phyloP scores from a whole-genome alignment of 2,329 filamentous ascomycete genomes.

The Alternaria sp. region DNA sequence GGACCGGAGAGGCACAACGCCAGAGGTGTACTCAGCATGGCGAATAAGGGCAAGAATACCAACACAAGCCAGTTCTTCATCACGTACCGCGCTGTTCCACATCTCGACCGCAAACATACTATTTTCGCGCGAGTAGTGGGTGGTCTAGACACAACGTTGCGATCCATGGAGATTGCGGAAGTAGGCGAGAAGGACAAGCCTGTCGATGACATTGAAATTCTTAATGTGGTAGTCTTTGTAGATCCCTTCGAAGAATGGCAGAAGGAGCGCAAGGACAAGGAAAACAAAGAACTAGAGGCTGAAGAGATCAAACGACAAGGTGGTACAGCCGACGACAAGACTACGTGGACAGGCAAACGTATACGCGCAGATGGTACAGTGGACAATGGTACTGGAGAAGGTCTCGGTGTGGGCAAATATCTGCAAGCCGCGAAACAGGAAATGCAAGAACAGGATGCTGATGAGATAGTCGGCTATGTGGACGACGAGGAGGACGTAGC shows the following conservation, averaged over 20 bases:
- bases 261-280: constrained; percentile 65
- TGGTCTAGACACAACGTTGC: constrained; percentile 74
- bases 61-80: constrained; percentile 97
- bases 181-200: constrained; percentile 81
- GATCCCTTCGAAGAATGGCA: constrained; percentile 96
- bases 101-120: constrained; percentile 96
- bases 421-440: constrained; percentile 67
- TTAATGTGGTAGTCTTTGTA: constrained; percentile 84
- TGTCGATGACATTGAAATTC: constrained; percentile 79
- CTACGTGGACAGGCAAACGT: constrained; percentile 96
- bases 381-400: constrained; percentile 63
- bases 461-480: constrained; percentile 69
- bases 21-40: constrained; percentile 88
- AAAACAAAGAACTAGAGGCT: constrained; percentile 69
- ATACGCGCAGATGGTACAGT: constrained; percentile 74
- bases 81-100: constrained; percentile 82
- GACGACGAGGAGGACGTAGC: constrained; percentile 70
- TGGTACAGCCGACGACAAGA: constrained; percentile 84
- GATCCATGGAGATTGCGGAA: constrained; percentile 78
- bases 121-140: constrained; percentile 89
- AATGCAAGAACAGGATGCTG: constrained; percentile 52
- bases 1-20: constrained; percentile 84
- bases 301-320: constrained; percentile 71
- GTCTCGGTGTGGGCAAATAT: constrained; percentile 78
- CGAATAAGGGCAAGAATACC: constrained; percentile 98